These are phyloP conservation scores for Ilyonectria mors-panacis DNA, from an alignment of 2,329 filamentous ascomycete species.

Conservation along the genomic window DNA sequence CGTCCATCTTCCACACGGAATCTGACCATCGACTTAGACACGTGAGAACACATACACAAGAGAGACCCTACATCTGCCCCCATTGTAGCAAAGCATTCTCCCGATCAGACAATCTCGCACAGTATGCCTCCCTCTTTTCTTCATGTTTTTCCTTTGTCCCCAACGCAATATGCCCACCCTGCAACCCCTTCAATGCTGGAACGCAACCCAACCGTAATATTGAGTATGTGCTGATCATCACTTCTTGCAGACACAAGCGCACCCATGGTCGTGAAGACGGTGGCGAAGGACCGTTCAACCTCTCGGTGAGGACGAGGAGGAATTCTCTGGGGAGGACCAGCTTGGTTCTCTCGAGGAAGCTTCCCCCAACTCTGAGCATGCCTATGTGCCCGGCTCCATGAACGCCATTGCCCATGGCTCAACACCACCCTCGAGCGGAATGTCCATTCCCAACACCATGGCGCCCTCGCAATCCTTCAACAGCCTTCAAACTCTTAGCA, in stretches of 20 bases:
- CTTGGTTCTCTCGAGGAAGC: constrained; percentile 85
- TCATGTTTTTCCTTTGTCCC: constrained; percentile 49
- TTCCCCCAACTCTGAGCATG: constrained; percentile 79
- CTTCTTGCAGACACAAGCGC: constrained; percentile 82
- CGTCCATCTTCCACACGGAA: constrained; percentile 7
- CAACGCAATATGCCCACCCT: constrained; percentile 18
- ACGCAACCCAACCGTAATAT: constrained; percentile 35
- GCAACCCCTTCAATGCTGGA: neutral
- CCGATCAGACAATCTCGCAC: constrained; percentile 97
- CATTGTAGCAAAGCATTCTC: constrained; percentile 99
- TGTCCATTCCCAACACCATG: constrained; percentile 35
- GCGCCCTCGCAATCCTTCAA: constrained; percentile 62
- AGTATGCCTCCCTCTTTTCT: constrained; percentile 75
- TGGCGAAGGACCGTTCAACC: constrained; percentile 70
- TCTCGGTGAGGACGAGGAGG: constrained; percentile 88
- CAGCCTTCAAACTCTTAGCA: constrained; percentile 73
- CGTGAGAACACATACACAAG: constrained; percentile 98
- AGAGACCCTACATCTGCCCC: constrained; percentile 97
- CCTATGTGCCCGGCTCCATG: constrained; percentile 70
- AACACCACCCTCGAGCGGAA: constrained; percentile 40
- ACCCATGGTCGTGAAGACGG: constrained; percentile 77
- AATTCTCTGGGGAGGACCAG: constrained; percentile 86
- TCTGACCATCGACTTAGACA: constrained; percentile 73
- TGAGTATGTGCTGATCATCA: constrained; percentile 28
- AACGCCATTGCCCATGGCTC: constrained; percentile 59